These are phyloP conservation scores for Aspergillus sclerotiicarbonarius DNA, from an alignment of 495 filamentous ascomycete species.

Conservation along the genomic window DNA sequence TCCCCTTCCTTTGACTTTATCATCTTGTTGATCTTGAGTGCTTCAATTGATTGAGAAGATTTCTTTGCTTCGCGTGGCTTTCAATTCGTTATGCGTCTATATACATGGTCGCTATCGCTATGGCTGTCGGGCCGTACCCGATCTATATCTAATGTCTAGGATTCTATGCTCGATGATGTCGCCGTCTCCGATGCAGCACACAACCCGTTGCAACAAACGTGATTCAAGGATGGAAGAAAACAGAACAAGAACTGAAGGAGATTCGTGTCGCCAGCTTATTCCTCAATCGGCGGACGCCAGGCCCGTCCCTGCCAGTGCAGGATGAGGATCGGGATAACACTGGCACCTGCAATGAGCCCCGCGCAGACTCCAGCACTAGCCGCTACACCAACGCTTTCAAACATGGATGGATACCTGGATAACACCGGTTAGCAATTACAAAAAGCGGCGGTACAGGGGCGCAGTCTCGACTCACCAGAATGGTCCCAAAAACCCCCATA, in stretches of 20 bases:
- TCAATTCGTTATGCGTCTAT: background rate
- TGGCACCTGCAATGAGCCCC: conserved; percentile 43
- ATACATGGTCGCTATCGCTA: background rate
- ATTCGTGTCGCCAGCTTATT: background rate
- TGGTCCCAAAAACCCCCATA: conserved; percentile 58
- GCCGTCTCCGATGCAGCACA: background rate
- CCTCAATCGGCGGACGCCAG: background rate
- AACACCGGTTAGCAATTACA: conserved; percentile 10
- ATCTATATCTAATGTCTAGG: conserved; percentile 5
- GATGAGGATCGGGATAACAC: conserved; percentile 46
- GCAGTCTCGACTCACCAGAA: conserved; percentile 45
- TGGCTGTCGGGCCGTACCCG: background rate
- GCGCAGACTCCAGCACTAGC: conserved; percentile 41
- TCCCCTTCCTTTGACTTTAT: background rate
- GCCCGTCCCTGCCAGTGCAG: conserved; percentile 25
- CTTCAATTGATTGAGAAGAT: background rate
- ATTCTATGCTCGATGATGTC: conserved; percentile 2
- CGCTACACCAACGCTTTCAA: conserved; percentile 40
- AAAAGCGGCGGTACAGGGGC: background rate
- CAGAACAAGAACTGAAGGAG: background rate
- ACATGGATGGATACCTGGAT: conserved; percentile 50
- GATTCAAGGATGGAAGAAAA: background rate
- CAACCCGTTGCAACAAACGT: background rate
- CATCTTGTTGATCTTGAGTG: background rate
- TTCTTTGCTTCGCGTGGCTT: background rate